Conservation (phyloP, 768 basidiomycete genomes). For the Lanmaoa pseudosensibilis region DNA sequence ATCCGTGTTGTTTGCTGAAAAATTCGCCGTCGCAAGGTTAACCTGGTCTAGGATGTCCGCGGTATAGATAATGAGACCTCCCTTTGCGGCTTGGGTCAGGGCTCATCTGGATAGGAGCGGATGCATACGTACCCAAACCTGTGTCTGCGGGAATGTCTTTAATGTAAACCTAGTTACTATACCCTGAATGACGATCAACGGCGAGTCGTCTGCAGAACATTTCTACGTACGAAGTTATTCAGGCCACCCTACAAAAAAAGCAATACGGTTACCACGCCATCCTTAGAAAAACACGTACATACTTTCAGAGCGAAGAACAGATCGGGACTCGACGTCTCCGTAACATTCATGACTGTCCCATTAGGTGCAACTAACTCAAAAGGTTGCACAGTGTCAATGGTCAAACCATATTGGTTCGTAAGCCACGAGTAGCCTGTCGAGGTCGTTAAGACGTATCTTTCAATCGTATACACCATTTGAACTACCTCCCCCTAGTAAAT, state of each 20-base stretch:
- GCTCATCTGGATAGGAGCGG: background rate
- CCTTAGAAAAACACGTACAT: background rate
- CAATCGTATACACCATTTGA: background rate
- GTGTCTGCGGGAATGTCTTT: slow-evolving; percentile 50
- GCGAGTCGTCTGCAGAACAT: background rate
- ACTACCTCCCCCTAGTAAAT: slow-evolving; percentile 56
- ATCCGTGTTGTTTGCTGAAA: slow-evolving; percentile 18
- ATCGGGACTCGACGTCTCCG: slow-evolving; percentile 35
- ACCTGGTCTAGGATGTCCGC: slow-evolving; percentile 8
- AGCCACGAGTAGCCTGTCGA: slow-evolving; percentile 39
- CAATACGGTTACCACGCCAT: background rate
- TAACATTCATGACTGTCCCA: slow-evolving; percentile 42
- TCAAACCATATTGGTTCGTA: slow-evolving; percentile 61
- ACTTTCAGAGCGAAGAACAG: slow-evolving; percentile 50
- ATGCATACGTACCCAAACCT: slow-evolving; percentile 55
- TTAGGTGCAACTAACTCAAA: slow-evolving; percentile 53
- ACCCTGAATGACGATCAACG: slow-evolving; percentile 35
- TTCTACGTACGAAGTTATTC: slow-evolving; percentile 53
- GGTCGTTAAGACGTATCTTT: background rate
- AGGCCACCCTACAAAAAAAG: slow-evolving; percentile 47
- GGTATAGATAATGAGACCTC: slow-evolving; percentile 44
- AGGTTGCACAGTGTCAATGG: slow-evolving; percentile 52
- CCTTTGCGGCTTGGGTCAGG: slow-evolving; percentile 34
- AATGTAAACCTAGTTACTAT: slow-evolving; percentile 61
- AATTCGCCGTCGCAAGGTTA: slow-evolving; percentile 21